Evolutionary conservation across 768 basidiomycete genomes (phyloP).

Genomic region (Lactifluus subvellereus): DNA sequence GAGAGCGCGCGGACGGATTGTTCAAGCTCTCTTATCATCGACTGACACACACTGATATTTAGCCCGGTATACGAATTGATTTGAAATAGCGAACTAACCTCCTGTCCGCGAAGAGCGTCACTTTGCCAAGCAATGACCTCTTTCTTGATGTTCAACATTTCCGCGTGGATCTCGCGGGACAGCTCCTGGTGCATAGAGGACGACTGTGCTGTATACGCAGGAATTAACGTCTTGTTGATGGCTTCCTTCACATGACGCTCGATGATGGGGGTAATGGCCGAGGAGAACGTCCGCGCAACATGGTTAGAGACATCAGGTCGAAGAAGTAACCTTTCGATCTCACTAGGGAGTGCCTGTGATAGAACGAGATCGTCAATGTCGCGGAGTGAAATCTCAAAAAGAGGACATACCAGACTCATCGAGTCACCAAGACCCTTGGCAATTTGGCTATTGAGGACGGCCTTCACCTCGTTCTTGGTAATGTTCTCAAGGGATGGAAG

Average conservation of each 20-base stretch:
- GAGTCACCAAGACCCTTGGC: conserved; percentile 65
- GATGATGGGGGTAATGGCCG: conserved; percentile 67
- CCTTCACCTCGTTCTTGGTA: conserved; percentile 74
- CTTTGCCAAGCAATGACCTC: conserved; percentile 80
- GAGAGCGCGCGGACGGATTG: conserved; percentile 66
- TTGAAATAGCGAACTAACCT: conserved; percentile 43
- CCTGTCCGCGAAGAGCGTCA: conserved; percentile 70
- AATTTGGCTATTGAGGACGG: conserved; percentile 73
- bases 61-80: conserved; percentile 19
- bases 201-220: conserved; percentile 71
- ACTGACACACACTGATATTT: conserved; percentile 35
- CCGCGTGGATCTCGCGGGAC: conserved; percentile 63
- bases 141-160: conserved; percentile 71
- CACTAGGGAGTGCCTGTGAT: conserved; percentile 61
- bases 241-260: conserved; percentile 80
- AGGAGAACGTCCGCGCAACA: conserved; percentile 67
- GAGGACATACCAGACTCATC: conserved; percentile 57
- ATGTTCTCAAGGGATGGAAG: conserved; percentile 77
- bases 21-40: conserved; percentile 74
- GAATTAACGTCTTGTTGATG: conserved; percentile 66
- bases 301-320: conserved; percentile 73
- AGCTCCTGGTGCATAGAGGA: conserved; percentile 75
- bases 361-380: conserved; percentile 8
- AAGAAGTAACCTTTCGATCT: conserved; percentile 72
- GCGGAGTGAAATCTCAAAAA: not conserved